Evolutionary conservation across 2,329 filamentous ascomycete species (phyloP), one percentile per base, ranked within the genome.

Genomic region (Setomelanomma holmii): DNA sequence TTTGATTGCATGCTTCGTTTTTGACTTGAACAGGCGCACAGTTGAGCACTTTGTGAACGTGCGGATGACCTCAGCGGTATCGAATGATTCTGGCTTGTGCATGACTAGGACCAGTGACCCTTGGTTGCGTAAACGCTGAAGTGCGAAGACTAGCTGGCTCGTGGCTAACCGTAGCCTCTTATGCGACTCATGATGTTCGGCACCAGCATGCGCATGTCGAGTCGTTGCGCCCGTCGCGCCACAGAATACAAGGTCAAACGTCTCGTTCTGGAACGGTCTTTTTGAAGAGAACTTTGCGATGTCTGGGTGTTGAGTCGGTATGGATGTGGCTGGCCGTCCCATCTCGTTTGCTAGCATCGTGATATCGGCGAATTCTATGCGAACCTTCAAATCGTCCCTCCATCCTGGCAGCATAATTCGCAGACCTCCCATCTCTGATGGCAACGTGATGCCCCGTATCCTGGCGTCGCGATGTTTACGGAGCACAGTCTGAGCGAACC

Each of bases 101-200:
- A 85, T 61, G 0, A 84, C 74, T 0, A 82, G 58, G 0, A 86
- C 55, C 64, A 86, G 75, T 0, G 76, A 82, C 0, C 82, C 82
- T 0, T 79, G 80, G 0, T 67, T 61, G 3, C 63, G 64, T 1
- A 85, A 44, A 42, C 79, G 76, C 39, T 80, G 68, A 0, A 85
- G 73, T 0, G 75, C 78, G 1, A 84, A 56, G 3, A 77, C 74
- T 0, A 81, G 69, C 55, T 84, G 78, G 2, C 68, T 62, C 4
- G 60, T 56, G 0, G 56, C 60, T 6, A 52, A 36, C 19, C 51
- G 35, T 38, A 36, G 41, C 39, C 75, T 67, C 55, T 83, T 79
- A 4, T 49, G 11, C 33, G 23, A 27, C 42, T 58, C 50, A 5
- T 50, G 54, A 49, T 60, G 55, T 39, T 49, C 0, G 17, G 53